Evolutionary conservation across 768 basidiomycete species (phyloP).

Genomic region (Gautieria morchelliformis): DNA sequence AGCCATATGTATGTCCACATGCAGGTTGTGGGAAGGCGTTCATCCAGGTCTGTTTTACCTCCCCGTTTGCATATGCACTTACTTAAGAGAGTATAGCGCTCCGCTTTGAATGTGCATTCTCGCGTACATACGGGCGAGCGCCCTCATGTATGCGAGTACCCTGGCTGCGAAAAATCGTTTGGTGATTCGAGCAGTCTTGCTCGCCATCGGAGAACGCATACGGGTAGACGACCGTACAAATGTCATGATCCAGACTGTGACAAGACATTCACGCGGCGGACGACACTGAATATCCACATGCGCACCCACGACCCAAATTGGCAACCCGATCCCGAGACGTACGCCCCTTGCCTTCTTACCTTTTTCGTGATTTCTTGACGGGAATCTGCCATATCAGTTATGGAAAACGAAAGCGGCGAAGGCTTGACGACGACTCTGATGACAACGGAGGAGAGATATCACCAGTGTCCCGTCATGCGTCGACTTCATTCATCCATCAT

Average conservation of each 20-base stretch:
- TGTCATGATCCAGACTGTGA: slow-evolving; percentile 77
- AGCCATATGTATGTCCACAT: slow-evolving; percentile 70
- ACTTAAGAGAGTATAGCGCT: slow-evolving; percentile 43
- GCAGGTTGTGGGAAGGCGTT: slow-evolving; percentile 80
- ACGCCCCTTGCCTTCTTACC: slow-evolving; percentile 21
- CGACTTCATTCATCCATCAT: slow-evolving; percentile 8
- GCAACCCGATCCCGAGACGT: slow-evolving; percentile 81
- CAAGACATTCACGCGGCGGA: slow-evolving; percentile 81
- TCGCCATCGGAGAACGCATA: slow-evolving; percentile 83
- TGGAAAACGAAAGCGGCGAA: slow-evolving; percentile 52
- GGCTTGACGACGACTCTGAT: slow-evolving; percentile 38
- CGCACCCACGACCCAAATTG: slow-evolving; percentile 76
- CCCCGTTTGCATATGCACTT: not conserved
- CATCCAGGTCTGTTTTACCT: slow-evolving; percentile 58
- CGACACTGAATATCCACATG: slow-evolving; percentile 82
- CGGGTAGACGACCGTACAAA: slow-evolving; percentile 78
- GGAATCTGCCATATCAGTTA: slow-evolving; percentile 13
- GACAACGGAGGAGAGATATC: slow-evolving; percentile 38
- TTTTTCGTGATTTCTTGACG: slow-evolving; percentile 11
- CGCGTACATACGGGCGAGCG: slow-evolving; percentile 92
- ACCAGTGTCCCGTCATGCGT: slow-evolving; percentile 11
- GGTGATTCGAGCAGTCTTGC: slow-evolving; percentile 88
- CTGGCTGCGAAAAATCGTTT: slow-evolving; percentile 79
- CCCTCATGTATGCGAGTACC: slow-evolving; percentile 85
- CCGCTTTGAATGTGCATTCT: slow-evolving; percentile 79